Conservation (phyloP, 208 protist species). For the Wallacemonas sp. region DNA sequence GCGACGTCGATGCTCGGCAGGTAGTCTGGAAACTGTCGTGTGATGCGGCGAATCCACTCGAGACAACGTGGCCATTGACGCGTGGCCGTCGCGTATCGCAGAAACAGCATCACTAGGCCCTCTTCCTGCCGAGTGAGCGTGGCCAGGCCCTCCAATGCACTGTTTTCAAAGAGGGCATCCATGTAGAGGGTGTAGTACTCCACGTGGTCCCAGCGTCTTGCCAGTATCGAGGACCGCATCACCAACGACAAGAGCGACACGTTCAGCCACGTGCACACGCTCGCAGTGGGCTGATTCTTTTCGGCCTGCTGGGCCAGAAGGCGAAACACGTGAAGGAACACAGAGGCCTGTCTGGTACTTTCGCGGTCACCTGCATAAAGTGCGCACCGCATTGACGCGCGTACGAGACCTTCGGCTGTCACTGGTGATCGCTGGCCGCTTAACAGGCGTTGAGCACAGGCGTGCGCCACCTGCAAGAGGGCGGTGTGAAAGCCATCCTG, state of each 20-base stretch:
- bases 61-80: constrained; percentile 13
- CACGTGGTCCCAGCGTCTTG: constrained; percentile 25
- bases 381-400: not conserved
- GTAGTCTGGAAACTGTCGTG: constrained; percentile 12
- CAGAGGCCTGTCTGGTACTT: not conserved
- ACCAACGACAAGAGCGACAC: constrained; percentile 16
- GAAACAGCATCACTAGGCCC: constrained; percentile 16
- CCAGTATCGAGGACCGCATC: constrained; percentile 20
- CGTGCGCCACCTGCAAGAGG: not conserved
- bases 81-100: constrained; percentile 20
- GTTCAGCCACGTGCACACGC: constrained; percentile 12
- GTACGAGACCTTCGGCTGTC: not conserved
- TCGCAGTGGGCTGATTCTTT: not conserved
- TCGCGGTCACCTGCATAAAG: not conserved
- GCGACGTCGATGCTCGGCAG: constrained; percentile 22
- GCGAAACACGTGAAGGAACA: not conserved
- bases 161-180: not conserved
- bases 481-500: not conserved
- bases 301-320: not conserved
- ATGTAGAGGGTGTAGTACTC: constrained; percentile 14
- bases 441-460: not conserved
- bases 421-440: not conserved
- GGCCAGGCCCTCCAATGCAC: not conserved
- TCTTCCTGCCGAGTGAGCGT: constrained; percentile 18
- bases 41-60: constrained; percentile 18